Conservation (phyloP, 2,329 filamentous ascomycete genomes). For the Leptographium galeiforme region DNA sequence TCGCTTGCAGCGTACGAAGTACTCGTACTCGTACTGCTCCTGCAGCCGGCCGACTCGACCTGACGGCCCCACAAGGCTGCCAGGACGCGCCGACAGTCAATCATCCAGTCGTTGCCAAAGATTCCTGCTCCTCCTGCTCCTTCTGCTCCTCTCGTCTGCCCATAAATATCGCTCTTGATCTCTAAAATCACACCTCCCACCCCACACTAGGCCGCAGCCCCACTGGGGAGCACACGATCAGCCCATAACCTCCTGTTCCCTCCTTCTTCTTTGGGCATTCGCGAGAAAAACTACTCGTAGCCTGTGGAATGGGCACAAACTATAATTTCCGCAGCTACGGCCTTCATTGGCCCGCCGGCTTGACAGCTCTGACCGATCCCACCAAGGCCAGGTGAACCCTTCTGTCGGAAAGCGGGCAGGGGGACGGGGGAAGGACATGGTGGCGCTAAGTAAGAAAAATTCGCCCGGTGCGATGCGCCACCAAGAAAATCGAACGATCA, state of each 20-base stretch:
- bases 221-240: constrained; percentile 4
- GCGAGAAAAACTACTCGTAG: background rate
- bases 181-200: background rate
- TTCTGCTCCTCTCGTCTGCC: no score
- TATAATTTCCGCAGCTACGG: background rate
- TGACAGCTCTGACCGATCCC: constrained; percentile 1
- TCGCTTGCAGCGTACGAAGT: background rate
- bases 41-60: no score
- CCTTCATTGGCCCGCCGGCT: background rate
- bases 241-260: constrained; percentile 1
- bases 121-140: no score
- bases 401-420: background rate
- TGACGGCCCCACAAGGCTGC: no score
- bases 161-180: no score
- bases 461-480: constrained; percentile 3
- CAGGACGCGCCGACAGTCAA: no score
- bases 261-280: constrained; percentile 1
- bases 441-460: background rate
- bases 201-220: background rate
- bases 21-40: background rate
- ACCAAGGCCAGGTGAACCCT: background rate
- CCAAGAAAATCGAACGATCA: constrained; percentile 3
- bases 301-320: background rate
- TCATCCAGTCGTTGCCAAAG: no score
- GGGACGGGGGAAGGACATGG: background rate